Conservation (phyloP, 495 filamentous ascomycete species). For the Penicillium verhagenii region DNA sequence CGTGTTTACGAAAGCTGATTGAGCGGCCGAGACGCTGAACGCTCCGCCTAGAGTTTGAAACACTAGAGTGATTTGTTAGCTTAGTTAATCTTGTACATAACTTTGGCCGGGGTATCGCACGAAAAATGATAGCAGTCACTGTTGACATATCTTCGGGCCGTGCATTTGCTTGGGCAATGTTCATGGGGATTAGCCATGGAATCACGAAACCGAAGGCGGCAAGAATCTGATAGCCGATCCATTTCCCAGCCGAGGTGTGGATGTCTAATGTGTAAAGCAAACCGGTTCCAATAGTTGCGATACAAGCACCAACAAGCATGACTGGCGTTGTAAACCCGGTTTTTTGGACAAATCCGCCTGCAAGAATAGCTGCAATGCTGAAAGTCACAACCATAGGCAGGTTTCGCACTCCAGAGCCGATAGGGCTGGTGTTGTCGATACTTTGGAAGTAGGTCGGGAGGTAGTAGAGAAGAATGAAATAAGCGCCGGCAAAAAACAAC, state of each 20-base stretch:
- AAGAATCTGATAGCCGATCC: conserved; percentile 43
- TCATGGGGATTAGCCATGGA: conserved; percentile 31
- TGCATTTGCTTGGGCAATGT: conserved; percentile 20
- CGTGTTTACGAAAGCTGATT: conserved; percentile 46
- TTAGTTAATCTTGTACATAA: conserved; percentile 9
- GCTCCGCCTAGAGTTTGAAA: conserved; percentile 44
- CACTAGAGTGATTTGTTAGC: neutral
- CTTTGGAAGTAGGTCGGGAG: conserved; percentile 65
- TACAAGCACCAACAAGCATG: conserved; percentile 31
- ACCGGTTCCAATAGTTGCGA: conserved; percentile 53
- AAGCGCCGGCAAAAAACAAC: conserved; percentile 44
- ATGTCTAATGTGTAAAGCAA: conserved; percentile 37
- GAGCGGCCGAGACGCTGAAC: conserved; percentile 45
- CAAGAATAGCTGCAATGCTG: conserved; percentile 31
- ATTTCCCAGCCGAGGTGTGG: conserved; percentile 20
- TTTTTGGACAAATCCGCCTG: conserved; percentile 32
- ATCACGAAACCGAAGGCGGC: conserved; percentile 30
- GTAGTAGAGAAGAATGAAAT: conserved; percentile 54
- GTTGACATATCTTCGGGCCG: conserved; percentile 14
- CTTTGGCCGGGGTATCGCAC: no score
- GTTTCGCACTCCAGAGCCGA: conserved; percentile 49
- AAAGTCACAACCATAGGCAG: conserved; percentile 49
- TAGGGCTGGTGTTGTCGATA: conserved; percentile 44
- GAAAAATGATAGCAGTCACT: conserved; percentile 18
- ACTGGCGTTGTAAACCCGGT: conserved; percentile 31